phyloP scores from a whole-genome alignment of 345 rosid genomes.

The Erodium maritimum region DNA sequence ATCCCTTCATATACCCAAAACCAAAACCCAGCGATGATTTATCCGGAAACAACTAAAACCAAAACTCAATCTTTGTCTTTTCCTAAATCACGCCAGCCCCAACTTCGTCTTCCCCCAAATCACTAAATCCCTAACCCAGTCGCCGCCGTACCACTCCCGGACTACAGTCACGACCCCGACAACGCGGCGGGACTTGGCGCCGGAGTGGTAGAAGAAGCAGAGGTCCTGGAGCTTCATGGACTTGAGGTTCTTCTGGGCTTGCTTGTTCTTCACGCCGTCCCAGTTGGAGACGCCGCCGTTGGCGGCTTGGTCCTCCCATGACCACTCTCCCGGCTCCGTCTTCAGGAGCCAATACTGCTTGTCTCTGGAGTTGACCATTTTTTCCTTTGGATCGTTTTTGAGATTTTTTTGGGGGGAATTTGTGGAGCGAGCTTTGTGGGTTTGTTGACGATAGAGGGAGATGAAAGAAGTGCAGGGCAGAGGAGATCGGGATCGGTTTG shows the following conservation, averaged over 20 bases:
- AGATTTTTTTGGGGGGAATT: background rate
- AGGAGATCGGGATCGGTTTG: no score
- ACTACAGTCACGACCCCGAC: conserved; percentile 71
- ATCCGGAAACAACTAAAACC: no score
- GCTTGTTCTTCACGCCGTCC: conserved; percentile 93
- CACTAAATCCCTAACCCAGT: no score
- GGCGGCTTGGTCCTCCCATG: conserved; percentile 85
- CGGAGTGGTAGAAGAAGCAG: conserved; percentile 94
- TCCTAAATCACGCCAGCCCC: no score
- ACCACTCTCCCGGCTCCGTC: conserved; percentile 93
- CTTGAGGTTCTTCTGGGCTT: conserved; percentile 76
- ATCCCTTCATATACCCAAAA: no score
- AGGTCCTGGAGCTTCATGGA: conserved; percentile 64
- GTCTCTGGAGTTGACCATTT: conserved; percentile 22
- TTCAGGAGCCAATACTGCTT: conserved; percentile 70
- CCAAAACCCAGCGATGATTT: no score
- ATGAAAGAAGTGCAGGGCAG: no score
- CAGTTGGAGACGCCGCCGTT: conserved; percentile 60
- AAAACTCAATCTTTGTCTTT: no score
- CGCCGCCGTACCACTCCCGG: conserved; percentile 51
- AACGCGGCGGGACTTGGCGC: conserved; percentile 51
- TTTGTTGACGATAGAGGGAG: no score
- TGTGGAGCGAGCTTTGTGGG: background rate
- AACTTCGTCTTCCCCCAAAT: no score
- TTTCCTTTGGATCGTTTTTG: background rate